phyloP scores from a whole-genome alignment of 2,329 filamentous ascomycete genomes.

The Fusarium protoensiforme region DNA sequence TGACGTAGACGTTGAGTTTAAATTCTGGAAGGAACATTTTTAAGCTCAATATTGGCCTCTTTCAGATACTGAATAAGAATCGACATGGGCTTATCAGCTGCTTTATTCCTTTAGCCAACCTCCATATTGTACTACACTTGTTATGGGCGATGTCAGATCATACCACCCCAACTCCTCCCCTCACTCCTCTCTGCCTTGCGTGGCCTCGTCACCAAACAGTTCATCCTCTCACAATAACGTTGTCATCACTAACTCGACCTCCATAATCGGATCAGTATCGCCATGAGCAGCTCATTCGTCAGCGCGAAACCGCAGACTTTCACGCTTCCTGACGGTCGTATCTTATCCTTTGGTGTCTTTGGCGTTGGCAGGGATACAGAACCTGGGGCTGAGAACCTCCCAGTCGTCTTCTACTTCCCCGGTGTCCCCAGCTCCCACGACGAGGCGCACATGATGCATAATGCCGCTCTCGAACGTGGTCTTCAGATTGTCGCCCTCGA shows the following conservation, averaged over 20 bases:
- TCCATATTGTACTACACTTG: background rate
- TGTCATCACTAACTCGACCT: background rate
- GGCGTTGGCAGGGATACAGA: conserved; percentile 39
- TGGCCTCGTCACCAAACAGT: background rate
- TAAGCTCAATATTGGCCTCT: conserved; percentile 47
- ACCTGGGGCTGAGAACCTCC: conserved; percentile 47
- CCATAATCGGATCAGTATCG: too few species aligned
- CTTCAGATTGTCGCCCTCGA: conserved; percentile 53
- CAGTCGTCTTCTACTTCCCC: conserved; percentile 54
- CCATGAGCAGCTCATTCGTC: background rate
- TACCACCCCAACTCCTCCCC: background rate
- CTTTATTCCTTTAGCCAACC: background rate
- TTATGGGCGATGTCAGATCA: background rate
- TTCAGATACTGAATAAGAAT: background rate
- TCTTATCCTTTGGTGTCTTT: conserved; percentile 47
- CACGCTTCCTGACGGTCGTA: conserved; percentile 53
- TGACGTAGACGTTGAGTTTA: conserved; percentile 85
- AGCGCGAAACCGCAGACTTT: conserved; percentile 39
- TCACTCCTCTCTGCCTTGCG: background rate
- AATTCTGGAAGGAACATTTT: conserved; percentile 99
- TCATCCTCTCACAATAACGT: background rate
- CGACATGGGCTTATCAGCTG: background rate
- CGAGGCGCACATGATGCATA: conserved; percentile 46
- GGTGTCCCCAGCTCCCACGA: conserved; percentile 55
- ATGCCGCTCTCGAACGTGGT: conserved; percentile 37